Conservation (phyloP, 192 early-diverging fungal genomes). For the Phycomyces nitens region DNA sequence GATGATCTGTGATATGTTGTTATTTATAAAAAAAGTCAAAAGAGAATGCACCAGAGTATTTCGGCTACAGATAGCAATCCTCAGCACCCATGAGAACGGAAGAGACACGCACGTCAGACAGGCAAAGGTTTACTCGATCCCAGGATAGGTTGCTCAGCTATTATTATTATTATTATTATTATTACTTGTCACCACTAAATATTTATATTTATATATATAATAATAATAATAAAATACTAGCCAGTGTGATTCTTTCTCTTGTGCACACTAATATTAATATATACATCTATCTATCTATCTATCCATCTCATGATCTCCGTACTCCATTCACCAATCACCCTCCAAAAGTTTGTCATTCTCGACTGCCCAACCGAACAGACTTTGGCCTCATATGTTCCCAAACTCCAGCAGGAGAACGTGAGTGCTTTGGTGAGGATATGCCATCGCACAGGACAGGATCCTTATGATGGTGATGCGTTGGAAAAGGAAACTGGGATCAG, state of each 20-base stretch:
- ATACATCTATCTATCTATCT: background rate
- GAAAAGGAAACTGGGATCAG: slow-evolving; percentile 45
- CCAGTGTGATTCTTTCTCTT: too few relatives aligned
- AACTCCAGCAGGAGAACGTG: slow-evolving; percentile 48
- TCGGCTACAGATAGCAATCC: slow-evolving; percentile 66
- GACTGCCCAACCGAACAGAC: slow-evolving; percentile 66
- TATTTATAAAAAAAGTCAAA: background rate
- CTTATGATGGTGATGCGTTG: slow-evolving; percentile 53
- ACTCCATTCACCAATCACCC: slow-evolving; percentile 10
- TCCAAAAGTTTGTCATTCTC: slow-evolving; percentile 59
- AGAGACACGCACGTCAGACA: slow-evolving; percentile 82
- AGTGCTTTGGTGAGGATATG: slow-evolving; percentile 70
- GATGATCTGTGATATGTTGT: too few relatives aligned
- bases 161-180: background rate
- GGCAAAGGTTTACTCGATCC: slow-evolving; percentile 60
- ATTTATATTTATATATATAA: background rate
- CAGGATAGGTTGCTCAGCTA: slow-evolving; percentile 39
- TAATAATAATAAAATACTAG: too few relatives aligned
- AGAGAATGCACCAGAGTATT: slow-evolving; percentile 56
- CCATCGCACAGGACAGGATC: slow-evolving; percentile 20
- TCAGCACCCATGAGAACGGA: slow-evolving; percentile 75
- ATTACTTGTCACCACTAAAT: background rate
- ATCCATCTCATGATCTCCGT: slow-evolving; percentile 15
- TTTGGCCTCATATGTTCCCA: slow-evolving; percentile 51
- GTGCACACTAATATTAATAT: too few relatives aligned